phyloP scores from a whole-genome alignment of 352 stramenopile genomes.

The Saprolegnia parasitica region DNA sequence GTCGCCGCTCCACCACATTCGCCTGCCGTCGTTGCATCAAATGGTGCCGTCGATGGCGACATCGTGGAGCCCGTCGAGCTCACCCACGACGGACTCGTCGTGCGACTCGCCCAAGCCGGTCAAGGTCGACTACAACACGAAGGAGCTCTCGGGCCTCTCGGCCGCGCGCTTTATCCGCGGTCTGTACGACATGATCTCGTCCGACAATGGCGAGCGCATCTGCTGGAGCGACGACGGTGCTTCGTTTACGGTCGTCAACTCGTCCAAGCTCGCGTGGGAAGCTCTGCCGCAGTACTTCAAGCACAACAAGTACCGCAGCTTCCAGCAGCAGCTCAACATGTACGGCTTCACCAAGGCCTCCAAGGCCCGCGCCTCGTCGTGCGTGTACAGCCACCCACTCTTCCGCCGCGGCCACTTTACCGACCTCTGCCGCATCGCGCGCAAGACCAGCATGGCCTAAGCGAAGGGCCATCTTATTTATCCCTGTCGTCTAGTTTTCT shows the following conservation, averaged over 20 bases:
- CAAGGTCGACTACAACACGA: conserved; percentile 29
- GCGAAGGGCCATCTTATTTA: conserved; percentile 10
- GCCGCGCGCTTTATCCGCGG: conserved; percentile 26
- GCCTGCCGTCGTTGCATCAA: conserved; percentile 24
- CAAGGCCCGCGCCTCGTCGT: conserved; percentile 13
- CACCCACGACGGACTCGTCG: background rate
- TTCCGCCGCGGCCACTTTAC: conserved; percentile 26
- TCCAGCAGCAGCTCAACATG: conserved; percentile 30
- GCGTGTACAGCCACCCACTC: conserved; percentile 26
- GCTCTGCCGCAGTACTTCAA: conserved; percentile 28
- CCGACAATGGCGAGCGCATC: conserved; percentile 24
- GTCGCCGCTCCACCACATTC: conserved; percentile 6
- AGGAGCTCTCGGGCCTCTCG: conserved; percentile 19
- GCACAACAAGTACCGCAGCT: conserved; percentile 30
- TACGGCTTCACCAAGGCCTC: conserved; percentile 28
- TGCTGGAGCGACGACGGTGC: conserved; percentile 25
- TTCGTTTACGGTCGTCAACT: conserved; percentile 26
- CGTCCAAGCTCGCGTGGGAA: conserved; percentile 28
- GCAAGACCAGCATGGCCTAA: conserved; percentile 23
- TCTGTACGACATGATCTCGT: conserved; percentile 31
- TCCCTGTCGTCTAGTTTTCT: background rate
- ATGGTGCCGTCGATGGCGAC: conserved; percentile 21
- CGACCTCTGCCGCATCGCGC: conserved; percentile 26
- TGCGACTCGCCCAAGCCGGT: background rate
- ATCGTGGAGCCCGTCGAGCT: background rate